Evolutionary conservation across 139 green algal species (phyloP).

Genomic region (Diplosphaera chodatii): DNA sequence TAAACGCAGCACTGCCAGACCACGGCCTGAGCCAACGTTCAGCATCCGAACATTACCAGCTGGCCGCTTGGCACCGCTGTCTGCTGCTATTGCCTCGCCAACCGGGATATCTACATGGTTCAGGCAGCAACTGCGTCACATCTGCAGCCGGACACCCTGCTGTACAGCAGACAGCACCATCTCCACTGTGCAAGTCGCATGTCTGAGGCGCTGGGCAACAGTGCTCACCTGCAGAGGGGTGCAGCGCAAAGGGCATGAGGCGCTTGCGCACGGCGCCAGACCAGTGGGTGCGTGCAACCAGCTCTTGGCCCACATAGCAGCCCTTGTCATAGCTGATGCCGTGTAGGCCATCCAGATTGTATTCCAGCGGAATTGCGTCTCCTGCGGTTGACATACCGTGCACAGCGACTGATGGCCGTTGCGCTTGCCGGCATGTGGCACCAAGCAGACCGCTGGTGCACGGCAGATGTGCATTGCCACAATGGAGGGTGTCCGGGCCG

Average conservation of each 20-base stretch:
- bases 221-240: not conserved
- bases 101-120: not conserved
- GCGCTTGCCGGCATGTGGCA: no score
- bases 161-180: no score
- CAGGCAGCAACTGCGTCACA: no score
- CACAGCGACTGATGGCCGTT: no score
- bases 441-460: no score
- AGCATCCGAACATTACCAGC: conserved; percentile 18
- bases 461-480: no score
- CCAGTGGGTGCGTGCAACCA: conserved; percentile 70
- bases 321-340: conserved; percentile 91
- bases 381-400: no score
- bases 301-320: conserved; percentile 96
- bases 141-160: no score
- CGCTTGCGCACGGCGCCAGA: conserved; percentile 78
- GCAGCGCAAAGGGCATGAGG: conserved; percentile 59
- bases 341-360: conserved; percentile 84
- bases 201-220: no score
- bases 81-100: not conserved
- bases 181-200: no score
- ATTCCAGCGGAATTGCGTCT: conserved; percentile 82
- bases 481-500: no score
- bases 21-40: conserved; percentile 11
- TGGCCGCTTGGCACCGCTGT: not conserved
- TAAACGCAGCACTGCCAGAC: conserved; percentile 42